Evolutionary conservation across 2,329 filamentous ascomycete genomes (phyloP).

Genomic region (Calonectria pseudoreteaudii): DNA sequence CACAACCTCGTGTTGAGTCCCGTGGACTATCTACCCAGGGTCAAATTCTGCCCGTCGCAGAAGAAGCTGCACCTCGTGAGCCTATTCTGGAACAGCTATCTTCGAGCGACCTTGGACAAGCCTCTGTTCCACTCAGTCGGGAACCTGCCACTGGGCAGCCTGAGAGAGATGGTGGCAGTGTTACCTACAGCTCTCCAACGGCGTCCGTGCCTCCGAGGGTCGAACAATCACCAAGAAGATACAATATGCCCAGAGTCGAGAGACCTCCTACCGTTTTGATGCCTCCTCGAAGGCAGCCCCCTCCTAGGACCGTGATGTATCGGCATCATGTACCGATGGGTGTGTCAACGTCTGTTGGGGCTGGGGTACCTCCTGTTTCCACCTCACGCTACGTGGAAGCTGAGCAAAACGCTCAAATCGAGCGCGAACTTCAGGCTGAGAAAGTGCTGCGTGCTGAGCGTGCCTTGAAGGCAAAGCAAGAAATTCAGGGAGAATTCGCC

Average conservation of each 20-base stretch:
- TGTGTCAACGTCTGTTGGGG: neutral
- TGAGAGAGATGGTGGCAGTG: neutral
- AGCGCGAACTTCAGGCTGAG: neutral
- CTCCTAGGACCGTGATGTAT: slow-evolving; percentile 21
- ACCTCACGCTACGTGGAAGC: neutral
- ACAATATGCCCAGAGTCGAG: slow-evolving; percentile 8
- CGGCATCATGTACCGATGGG: neutral
- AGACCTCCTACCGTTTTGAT: neutral
- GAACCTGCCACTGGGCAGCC: neutral
- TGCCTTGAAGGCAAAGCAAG: slow-evolving; percentile 8
- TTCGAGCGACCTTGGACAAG: neutral
- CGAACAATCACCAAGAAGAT: neutral
- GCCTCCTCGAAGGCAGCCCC: slow-evolving; percentile 13
- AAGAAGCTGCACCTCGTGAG: neutral
- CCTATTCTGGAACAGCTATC: neutral
- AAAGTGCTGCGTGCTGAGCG: neutral
- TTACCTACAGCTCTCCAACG: neutral
- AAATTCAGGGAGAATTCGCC: slow-evolving; percentile 22
- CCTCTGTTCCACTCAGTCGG: neutral
- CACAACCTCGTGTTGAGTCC: neutral
- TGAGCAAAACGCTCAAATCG: neutral
- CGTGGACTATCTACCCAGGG: neutral
- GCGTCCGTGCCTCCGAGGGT: neutral
- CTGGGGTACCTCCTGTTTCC: neutral
- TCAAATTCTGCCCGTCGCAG: neutral